A percentile compares a stretch with the other conserved stretches of the same genome.
Evolutionary conservation across 1,139 yeast genomes (phyloP).

Genomic region (Hemisphaericaspora subhashii): DNA sequence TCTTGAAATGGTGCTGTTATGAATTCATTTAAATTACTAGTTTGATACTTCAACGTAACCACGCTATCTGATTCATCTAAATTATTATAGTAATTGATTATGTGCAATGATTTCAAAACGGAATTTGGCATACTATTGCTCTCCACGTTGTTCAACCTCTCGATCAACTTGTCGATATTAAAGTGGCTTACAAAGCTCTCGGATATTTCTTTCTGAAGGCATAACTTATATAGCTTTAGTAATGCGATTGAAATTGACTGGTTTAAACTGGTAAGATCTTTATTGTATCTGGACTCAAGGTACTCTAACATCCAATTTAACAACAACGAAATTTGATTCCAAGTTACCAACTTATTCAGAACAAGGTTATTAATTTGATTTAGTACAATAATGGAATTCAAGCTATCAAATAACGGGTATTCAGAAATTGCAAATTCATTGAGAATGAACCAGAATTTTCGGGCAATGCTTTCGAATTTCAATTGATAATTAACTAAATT

Average conservation of each 20-base stretch:
- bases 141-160: constrained; percentile 6
- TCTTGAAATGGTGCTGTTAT: constrained; percentile 22
- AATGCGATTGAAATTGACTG: constrained; percentile 24
- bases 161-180: constrained; percentile 12
- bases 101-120: constrained; percentile 20
- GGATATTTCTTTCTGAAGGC: constrained; percentile 19
- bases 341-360: constrained; percentile 26
- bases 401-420: constrained; percentile 18
- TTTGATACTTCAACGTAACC: constrained; percentile 17
- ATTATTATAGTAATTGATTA: constrained; percentile 20
- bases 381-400: constrained; percentile 33
- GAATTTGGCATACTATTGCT: constrained; percentile 13
- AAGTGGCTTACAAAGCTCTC: constrained; percentile 20
- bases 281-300: constrained; percentile 7
- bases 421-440: constrained; percentile 14
- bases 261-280: constrained; percentile 14
- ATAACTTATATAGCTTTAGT: constrained; percentile 23
- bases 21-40: constrained; percentile 16
- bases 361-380: constrained; percentile 31
- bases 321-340: constrained; percentile 30
- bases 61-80: constrained; percentile 10
- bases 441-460: constrained; percentile 38
- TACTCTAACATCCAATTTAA: constrained; percentile 32
- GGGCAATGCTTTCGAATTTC: constrained; percentile 32
- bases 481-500: constrained; percentile 23